Evolutionary conservation across 2,329 filamentous ascomycete genomes (phyloP), one percentile per base, ranked within the genome.

Genomic region (Pestalotiopsis sp.): DNA sequence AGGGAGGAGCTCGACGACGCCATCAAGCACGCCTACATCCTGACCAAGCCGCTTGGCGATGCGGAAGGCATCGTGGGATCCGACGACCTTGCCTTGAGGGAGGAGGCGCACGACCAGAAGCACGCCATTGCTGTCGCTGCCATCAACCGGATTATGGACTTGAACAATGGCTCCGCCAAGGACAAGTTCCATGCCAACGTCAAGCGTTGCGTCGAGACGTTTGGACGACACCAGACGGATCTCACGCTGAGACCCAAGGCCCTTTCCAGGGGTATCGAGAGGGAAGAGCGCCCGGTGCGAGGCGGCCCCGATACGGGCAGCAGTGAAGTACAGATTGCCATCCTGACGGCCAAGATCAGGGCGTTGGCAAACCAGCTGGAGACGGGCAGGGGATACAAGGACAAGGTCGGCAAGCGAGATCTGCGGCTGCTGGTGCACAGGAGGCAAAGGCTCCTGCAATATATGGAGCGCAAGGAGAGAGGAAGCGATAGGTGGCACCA

Each of bases 241-340:
- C 75, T 80, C 9, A 78, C 82, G 4, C 86, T 99, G 38, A 86
- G 87, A 27, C 89, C 90, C 0, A 92, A 90, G 78, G 84, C 87
- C 3, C 79, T 84, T 57, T 84, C 83, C 17, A 75, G 78, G 49
- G 82, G 84, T 52, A 75, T 84, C 77, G 62, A 77, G 77, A 71
- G 78, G 69, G 77, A 79, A 74, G 80, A 81, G 69, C 81, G 75
- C 82, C 83, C 80, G 69, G 72, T 74, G 31, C 91, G 97, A 39
- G 90, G 91, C n/a, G 96, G 96, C 0, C 92, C 92, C 4, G 96
- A 99, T 78, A 99, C 95, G 0, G 96, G 96, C 45, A 97, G 94
- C 75, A 94, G 94, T 6, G 96, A 99, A 82, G 97, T 99, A n/a
- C 96, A 99, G 84, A 94, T 97, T 73, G 95, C 94, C 61, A 97